phyloP scores from a whole-genome alignment of 2,329 filamentous ascomycete genomes.

The Fusarium annulatum region DNA sequence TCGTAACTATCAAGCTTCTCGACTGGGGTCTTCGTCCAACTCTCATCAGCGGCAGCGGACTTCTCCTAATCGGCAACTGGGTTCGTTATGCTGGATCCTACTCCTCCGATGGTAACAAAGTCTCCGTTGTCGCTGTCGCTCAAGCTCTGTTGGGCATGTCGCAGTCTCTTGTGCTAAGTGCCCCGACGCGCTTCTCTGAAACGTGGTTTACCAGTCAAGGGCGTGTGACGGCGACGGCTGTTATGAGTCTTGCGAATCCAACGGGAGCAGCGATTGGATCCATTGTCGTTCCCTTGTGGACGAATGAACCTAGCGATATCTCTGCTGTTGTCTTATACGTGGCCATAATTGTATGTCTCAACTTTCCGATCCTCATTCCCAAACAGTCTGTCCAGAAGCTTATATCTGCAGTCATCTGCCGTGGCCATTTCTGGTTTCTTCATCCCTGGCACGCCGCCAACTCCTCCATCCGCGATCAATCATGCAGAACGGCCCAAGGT shows the following conservation, averaged over 20 bases:
- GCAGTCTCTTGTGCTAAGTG: not conserved
- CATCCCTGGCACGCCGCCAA: fast-evolving
- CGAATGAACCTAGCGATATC: not conserved
- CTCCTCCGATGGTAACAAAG: not conserved
- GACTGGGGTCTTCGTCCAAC: not conserved
- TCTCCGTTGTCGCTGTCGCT: not conserved
- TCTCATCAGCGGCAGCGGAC: not conserved
- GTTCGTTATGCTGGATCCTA: not conserved
- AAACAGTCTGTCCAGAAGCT: too few species aligned
- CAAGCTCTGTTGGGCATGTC: not conserved
- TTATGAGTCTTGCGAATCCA: not conserved
- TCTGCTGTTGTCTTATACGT: not conserved
- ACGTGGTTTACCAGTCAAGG: not conserved
- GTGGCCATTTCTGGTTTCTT: not conserved
- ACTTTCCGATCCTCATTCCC: too few species aligned
- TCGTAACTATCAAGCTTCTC: not conserved
- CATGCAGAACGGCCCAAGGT: not conserved
- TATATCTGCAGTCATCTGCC: not conserved
- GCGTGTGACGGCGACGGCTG: not conserved
- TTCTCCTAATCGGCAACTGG: not conserved
- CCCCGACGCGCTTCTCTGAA: not conserved
- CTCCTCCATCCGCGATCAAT: not conserved
- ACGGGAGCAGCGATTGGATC: not conserved
- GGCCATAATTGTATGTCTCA: not conserved
- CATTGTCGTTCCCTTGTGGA: not conserved